These are phyloP conservation scores for Chaetothyriales sp. DNA, from an alignment of 2,329 filamentous ascomycete species.

Conservation along the genomic window DNA sequence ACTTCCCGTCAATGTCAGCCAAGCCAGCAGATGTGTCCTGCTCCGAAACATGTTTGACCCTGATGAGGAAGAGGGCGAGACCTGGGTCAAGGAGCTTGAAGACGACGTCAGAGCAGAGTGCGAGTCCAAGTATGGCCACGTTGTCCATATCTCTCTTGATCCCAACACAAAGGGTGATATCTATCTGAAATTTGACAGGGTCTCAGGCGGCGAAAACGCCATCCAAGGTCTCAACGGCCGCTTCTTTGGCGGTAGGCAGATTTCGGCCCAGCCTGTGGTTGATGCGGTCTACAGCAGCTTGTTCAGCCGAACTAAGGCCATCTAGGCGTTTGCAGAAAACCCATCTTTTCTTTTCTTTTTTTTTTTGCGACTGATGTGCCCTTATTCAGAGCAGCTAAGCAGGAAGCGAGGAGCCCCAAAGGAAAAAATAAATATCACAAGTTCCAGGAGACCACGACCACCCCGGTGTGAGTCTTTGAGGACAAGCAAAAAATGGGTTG, in stretches of 20 bases:
- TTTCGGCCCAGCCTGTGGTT: slow-evolving; percentile 88
- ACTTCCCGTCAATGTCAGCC: slow-evolving; percentile 71
- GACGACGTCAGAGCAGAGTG: slow-evolving; percentile 87
- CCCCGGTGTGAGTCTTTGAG: no score
- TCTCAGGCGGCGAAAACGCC: slow-evolving; percentile 89
- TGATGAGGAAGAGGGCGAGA: slow-evolving; percentile 72
- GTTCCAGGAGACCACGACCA: no score
- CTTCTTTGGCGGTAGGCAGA: slow-evolving; percentile 84
- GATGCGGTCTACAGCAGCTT: slow-evolving; percentile 97
- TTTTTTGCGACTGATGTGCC: no score
- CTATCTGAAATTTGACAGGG: slow-evolving; percentile 94
- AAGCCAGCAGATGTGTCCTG: slow-evolving; percentile 84
- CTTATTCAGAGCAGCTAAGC: no score
- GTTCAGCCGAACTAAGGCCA: slow-evolving; percentile 57
- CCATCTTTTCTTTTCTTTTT: no score
- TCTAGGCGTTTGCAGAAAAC: slow-evolving; percentile 3
- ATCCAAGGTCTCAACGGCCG: slow-evolving; percentile 95
- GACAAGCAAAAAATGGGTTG: no score
- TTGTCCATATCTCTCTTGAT: slow-evolving; percentile 93
- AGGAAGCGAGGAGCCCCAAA: no score
- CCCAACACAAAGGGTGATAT: slow-evolving; percentile 89
- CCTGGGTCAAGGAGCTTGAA: slow-evolving; percentile 86
- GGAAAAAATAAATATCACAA: no score
- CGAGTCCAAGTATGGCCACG: slow-evolving; percentile 86
- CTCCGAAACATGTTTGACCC: slow-evolving; percentile 93